Evolutionary conservation across 495 filamentous ascomycete species (phyloP).

Genomic region (Penicillium daleae): DNA sequence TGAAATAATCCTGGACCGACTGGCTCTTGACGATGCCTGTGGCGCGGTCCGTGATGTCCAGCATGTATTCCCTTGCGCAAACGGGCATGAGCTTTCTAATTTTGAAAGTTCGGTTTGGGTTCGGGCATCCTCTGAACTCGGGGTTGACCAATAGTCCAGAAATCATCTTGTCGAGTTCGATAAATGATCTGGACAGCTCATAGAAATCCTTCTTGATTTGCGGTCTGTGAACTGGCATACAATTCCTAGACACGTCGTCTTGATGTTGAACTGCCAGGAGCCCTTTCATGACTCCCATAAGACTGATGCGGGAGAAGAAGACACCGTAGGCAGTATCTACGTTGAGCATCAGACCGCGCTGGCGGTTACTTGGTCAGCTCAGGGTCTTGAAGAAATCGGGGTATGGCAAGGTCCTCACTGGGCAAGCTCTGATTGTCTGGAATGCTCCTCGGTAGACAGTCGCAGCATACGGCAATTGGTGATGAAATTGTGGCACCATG

Average conservation of each 20-base stretch:
- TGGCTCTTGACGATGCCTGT: conserved; percentile 45
- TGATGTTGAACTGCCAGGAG: conserved; percentile 26
- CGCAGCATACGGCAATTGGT: conserved; percentile 50
- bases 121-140: conserved; percentile 58
- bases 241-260: conserved; percentile 22
- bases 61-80: conserved; percentile 58
- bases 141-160: conserved; percentile 68
- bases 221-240: neutral
- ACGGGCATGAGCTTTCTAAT: conserved; percentile 63
- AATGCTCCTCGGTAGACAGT: conserved; percentile 86
- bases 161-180: conserved; percentile 46
- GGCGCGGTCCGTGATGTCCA: conserved; percentile 58
- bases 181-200: conserved; percentile 1
- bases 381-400: neutral
- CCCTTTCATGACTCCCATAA: conserved; percentile 37
- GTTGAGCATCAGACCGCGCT: conserved; percentile 71
- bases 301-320: conserved; percentile 42
- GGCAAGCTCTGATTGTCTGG: conserved; percentile 71
- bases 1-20: conserved; percentile 69
- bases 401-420: conserved; percentile 43
- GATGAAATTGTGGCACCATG: conserved; percentile 15
- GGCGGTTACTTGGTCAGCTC: conserved; percentile 18
- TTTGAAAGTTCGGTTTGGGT: conserved; percentile 55
- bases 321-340: conserved; percentile 62
- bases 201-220: neutral